Evolutionary conservation across 306 rosid species (phyloP).

Genomic region (apple (Malus domestica)): DNA sequence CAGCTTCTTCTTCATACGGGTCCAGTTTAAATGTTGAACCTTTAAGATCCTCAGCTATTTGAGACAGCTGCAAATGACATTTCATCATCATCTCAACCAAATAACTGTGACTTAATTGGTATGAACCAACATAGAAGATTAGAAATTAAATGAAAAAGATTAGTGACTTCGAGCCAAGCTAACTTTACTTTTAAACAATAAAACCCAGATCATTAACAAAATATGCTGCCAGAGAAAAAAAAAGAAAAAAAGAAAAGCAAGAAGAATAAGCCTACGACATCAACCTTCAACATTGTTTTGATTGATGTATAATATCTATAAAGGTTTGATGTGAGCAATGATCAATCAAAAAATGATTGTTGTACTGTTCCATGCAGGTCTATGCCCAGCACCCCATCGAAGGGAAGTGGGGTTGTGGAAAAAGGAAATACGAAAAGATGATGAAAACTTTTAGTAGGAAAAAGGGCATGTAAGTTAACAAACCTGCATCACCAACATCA

Average conservation of each 20-base stretch:
- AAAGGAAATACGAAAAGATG: conserved; percentile 3
- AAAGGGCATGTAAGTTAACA: conserved; percentile 15
- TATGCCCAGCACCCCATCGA: background rate
- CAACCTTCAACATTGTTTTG: conserved; percentile 7
- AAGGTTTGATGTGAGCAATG: background rate
- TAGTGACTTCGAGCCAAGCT: background rate
- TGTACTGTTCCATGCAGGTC: background rate
- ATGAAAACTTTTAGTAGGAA: background rate
- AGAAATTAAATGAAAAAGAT: background rate
- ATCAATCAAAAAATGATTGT: background rate
- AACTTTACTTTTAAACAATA: background rate
- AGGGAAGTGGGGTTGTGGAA: background rate
- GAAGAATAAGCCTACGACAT: background rate
- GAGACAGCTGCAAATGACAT: conserved; percentile 59
- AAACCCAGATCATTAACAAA: background rate
- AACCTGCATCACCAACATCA: conserved; percentile 64
- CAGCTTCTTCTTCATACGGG: conserved; percentile 64
- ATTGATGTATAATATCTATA: background rate
- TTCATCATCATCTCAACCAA: conserved; percentile 20
- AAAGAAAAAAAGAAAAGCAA: conserved; percentile 1
- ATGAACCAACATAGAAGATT: background rate
- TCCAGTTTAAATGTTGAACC: conserved; percentile 43
- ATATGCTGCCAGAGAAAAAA: background rate
- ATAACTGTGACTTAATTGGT: conserved; percentile 13
- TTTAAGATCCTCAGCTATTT: conserved; percentile 50